A percentile compares a stretch with the other conserved stretches of the same genome.
These are phyloP conservation scores for Cladosporium sphaerospermum DNA, from an alignment of 2,329 filamentous ascomycete genomes.

Conservation along the genomic window DNA sequence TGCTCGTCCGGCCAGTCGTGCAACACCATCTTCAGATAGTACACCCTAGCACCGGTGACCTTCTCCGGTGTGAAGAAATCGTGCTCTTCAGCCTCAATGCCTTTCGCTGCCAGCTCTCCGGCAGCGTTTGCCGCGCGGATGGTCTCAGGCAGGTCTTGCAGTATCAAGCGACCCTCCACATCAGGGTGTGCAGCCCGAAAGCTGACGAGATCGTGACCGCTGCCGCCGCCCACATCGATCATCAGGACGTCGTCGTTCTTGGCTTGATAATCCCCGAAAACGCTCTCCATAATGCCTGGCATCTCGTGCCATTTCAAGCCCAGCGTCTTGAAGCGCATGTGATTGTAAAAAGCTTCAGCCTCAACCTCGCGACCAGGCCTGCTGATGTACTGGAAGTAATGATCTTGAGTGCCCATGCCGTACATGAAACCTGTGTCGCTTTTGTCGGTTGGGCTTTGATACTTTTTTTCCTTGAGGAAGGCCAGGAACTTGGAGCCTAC, in stretches of 20 bases:
- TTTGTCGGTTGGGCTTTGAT: background rate
- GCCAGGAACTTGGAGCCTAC: background rate
- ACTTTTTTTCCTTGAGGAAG: background rate
- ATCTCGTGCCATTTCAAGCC: conserved; percentile 8
- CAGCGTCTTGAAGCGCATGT: conserved; percentile 10
- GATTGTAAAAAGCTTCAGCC: conserved; percentile 8
- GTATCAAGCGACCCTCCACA: conserved; percentile 18
- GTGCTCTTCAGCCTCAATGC: conserved; percentile 21
- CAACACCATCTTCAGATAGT: conserved; percentile 14
- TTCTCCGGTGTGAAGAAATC: conserved; percentile 30
- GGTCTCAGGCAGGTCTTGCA: conserved; percentile 21
- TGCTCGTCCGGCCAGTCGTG: conserved; percentile 21
- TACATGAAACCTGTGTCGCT: conserved; percentile 1
- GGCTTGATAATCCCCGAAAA: background rate
- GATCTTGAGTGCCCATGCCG: conserved; percentile 2
- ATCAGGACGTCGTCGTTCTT: conserved; percentile 16
- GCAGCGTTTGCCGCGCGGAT: conserved; percentile 10
- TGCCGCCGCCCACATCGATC: conserved; percentile 24
- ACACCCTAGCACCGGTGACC: conserved; percentile 20
- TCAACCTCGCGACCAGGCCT: background rate
- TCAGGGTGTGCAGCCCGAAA: conserved; percentile 15
- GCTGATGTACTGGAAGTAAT: conserved; percentile 7
- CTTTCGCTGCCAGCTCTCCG: conserved; percentile 7
- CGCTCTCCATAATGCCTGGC: conserved; percentile 3
- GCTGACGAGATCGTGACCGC: conserved; percentile 19